Evolutionary conservation across 805 yeast species (phyloP), one percentile per base, ranked within the genome.

Genomic region (Hanseniaspora valbyensis): DNA sequence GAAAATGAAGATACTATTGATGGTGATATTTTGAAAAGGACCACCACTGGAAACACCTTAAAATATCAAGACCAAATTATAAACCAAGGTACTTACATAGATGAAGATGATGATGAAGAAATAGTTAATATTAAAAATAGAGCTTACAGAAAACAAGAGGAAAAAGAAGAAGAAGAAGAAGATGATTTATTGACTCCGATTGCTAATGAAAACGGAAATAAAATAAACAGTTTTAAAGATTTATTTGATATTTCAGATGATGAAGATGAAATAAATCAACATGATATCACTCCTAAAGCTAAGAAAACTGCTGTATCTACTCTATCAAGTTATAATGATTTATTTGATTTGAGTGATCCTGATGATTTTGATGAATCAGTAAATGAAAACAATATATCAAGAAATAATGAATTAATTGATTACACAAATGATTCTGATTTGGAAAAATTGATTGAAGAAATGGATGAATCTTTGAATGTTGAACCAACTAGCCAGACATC

Each of bases 351-450:
- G 7, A 44, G 53, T 34, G 57, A 55, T 12, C 48, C 54, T 16
- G 53, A 53, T n/a, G 44, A 57, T 29, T 62, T 58, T 2, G 61
- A 54, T 16, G 52, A 37, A 24, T 33, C 43, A 33, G 14, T 21
- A 34, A n/a, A 29, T 22, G 32, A 43, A n/a, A 36, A 39, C 7
- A 44, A 40, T 22, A n/a, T 24, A 18, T 8, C 34, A 37, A 26
- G 51, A 49, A 37, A 42, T 16, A 37, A 37, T 37, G 41, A 37
- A 9, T 28, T 37, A 7, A 21, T 7, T 8, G 40, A 44, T n/a
- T 44, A 44, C 13, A 37, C 19, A 4, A 22, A 45, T 30, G 50
- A 39, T 18, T 24, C 28, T 9, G 34, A 18, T 2, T 38, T 45
- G 26, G 50, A 33, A 14, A 26, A n/a, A 3, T 16, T 45, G 5